Evolutionary conservation across 257 asterid species (phyloP), one percentile per base, ranked within the genome.

Genomic region (Scutellaria barbata): DNA sequence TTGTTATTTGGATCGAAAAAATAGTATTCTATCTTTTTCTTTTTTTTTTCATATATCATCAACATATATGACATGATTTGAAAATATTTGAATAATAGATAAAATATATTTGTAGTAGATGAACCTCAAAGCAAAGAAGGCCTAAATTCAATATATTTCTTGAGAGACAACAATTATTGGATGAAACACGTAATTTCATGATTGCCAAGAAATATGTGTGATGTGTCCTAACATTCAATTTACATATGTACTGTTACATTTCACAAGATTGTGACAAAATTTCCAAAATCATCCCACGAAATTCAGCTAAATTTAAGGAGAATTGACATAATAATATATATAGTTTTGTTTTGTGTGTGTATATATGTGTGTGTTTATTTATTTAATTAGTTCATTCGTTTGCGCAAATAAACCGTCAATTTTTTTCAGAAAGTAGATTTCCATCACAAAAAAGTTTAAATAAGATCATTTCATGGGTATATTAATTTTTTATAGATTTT

Each of bases 211-310:
- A 7, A 63, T 43, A 22, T 22, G 25, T 1, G 25, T 22, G 66
- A 40, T 41, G 67, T 61, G 67, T 61, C 67, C 66, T 8, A 39
- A 39, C 33, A 61, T 61, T 61, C 13, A 59, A 35, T 4, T n/a
- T 59, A n/a, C 66, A 8, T 37, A 30, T 59, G 22, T 7, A 8
- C 37, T 37, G 30, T 4, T 42, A 20, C 33, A 42, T 63, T 4
- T 18, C 54, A 63, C 53, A 63, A 11, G 47, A 59, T 59, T 58
- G 40, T 41, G 39, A 4, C 40, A 20, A 63, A 2, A 42, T 22
- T 6, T 16, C 7, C 16, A 63, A 18, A 61, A n/a, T 16, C 5
- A 61, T 10, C 14, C 14, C 54, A 18, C 16, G 14, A 63, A 42
- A 10, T 14, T 61, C 10, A 37, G 65, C 51, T 14, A 10, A 35